These are phyloP conservation scores for Amaranthus cruentus DNA, from an alignment of 148 eudicot genomes.

Conservation along the genomic window DNA sequence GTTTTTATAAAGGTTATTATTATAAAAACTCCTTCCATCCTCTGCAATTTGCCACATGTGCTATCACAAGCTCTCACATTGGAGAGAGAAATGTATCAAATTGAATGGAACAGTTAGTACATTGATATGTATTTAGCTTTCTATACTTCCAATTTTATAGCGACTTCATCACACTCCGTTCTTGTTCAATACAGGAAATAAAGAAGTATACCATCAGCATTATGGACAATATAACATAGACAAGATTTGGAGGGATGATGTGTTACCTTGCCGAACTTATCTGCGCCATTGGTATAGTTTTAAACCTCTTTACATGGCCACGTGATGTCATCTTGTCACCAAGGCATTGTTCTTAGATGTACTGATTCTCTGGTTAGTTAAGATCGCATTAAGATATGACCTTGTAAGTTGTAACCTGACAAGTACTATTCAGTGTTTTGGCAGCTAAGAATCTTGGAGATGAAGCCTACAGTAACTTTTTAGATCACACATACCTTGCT, in stretches of 20 bases:
- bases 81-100: no score
- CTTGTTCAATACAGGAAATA: slow-evolving; percentile 44
- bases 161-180: neutral
- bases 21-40: neutral
- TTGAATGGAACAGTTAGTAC: no score
- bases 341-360: neutral
- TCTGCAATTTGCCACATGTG: no score
- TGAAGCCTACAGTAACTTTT: slow-evolving; percentile 59
- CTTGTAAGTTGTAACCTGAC: neutral
- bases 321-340: neutral
- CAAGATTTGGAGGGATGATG: slow-evolving; percentile 85
- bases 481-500: slow-evolving; percentile 85
- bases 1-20: neutral
- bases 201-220: slow-evolving; percentile 56
- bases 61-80: no score
- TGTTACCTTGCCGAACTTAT: slow-evolving; percentile 86
- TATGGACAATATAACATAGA: slow-evolving; percentile 66
- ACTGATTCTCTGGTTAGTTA: neutral
- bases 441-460: slow-evolving; percentile 86
- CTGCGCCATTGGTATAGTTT: slow-evolving; percentile 77
- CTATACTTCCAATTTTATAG: no score
- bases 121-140: no score
- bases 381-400: neutral
- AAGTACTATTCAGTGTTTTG: slow-evolving; percentile 54
- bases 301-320: neutral